Base-by-base conservation (phyloP, 1,284 basidiomycete species). In the Rhizoctonia solani region DNA sequence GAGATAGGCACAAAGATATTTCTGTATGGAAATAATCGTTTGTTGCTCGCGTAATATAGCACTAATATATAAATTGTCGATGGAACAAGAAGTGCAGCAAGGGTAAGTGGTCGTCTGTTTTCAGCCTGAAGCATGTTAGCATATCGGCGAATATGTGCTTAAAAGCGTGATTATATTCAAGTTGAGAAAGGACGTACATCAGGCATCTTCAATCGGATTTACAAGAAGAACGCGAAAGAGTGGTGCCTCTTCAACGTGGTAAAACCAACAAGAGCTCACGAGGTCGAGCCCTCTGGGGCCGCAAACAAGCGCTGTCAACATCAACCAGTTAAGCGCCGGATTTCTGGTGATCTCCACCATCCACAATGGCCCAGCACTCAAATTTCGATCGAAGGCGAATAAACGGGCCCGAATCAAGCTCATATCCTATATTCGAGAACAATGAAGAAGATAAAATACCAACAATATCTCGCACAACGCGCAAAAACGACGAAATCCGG, bases 351-450 rank as follows among this genome's bases (percentile, higher is more conserved):
- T 52, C 19, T 30, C 25, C 16, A 37, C 27, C 39, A 9, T 50
- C 46, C 16, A 54, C 27, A 39, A 63, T 63, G 59, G 59, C 59
- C 9, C 59, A 63, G 21, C 59, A 63, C 49, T 63, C 59, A 34
- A 63, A 63, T 41, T 90, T 92, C 74, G 94, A 97, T 82, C 81
- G 95, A 73, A 82, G 95, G 72, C 85, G 94, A 58, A 86, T 93
- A 68, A 92, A 91, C 72, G 95, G 92, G 0, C 95, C 95, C 16
- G 94, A 95, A 74, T 85, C 88, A 70, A 93, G 89, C 66, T 83
- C 81, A 71, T 75, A 85, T 13, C 90, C 89, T 1, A 72, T 84
- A 1, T 93, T 85, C 73, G 82, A 84, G 25, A 68, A 32, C 52
- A 74, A 76, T 9, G 77, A 79, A 23, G 77, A 72, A n/a, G 63